These are phyloP conservation scores for Sequoiadendron giganteum DNA, from an alignment of 75 land plant species.

Conservation along the genomic window DNA sequence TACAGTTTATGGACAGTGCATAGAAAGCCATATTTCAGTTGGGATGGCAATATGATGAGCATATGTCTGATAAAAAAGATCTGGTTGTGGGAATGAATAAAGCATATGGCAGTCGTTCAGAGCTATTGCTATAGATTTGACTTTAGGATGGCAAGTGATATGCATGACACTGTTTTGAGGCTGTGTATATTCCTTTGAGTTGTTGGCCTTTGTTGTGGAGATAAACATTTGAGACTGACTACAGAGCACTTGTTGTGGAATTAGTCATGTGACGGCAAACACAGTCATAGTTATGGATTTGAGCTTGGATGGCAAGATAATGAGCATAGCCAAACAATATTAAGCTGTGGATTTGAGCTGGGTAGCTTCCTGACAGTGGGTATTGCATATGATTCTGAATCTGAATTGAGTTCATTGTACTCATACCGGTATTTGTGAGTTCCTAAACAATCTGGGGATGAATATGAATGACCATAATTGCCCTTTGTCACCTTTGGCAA, in stretches of 20 bases:
- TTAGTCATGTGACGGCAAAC: not conserved
- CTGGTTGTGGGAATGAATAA: not conserved
- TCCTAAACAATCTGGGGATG: not conserved
- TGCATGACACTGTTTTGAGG: not conserved
- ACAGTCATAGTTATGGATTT: not conserved
- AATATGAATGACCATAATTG: conserved; percentile 2
- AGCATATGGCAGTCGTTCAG: too few relatives aligned
- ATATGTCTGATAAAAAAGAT: not conserved
- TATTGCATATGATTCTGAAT: not conserved
- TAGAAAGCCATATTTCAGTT: not conserved
- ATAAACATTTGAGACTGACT: not conserved
- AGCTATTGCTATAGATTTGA: not conserved
- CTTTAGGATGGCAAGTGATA: not conserved
- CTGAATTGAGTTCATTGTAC: not conserved
- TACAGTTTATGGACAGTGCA: not conserved
- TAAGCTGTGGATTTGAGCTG: not conserved
- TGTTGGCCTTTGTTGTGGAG: not conserved
- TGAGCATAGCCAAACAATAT: not conserved
- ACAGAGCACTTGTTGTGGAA: not conserved
- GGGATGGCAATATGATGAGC: not conserved
- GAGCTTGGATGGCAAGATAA: not conserved
- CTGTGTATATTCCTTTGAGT: not conserved
- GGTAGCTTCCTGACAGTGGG: not conserved
- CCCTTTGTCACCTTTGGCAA: conserved; percentile 4
- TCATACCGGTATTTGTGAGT: not conserved